phyloP scores from a whole-genome alignment of 2,329 filamentous ascomycete genomes.

The Tolypocladium pustulatum region DNA sequence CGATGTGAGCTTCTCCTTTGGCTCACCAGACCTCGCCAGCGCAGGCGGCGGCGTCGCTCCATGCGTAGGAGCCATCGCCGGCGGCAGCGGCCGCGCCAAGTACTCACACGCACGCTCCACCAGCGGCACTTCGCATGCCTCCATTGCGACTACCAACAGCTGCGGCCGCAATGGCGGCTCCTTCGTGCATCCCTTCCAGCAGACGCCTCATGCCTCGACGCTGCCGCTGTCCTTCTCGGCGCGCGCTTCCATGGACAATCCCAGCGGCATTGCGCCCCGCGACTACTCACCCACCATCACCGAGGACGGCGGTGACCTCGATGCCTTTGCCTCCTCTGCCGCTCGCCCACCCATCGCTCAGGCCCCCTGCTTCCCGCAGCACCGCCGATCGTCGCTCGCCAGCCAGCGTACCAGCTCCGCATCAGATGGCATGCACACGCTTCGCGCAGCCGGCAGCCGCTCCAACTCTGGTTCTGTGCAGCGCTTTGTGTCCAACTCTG shows the following conservation, averaged over 20 bases:
- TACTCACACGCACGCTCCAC: constrained; percentile 48
- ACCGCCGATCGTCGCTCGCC: constrained; percentile 18
- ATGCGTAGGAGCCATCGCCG: background rate
- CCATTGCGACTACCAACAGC: constrained; percentile 44
- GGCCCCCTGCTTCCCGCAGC: constrained; percentile 8
- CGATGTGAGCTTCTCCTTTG: constrained; percentile 38
- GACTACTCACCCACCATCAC: constrained; percentile 47
- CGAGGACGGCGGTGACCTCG: constrained; percentile 37
- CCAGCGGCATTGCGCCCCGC: constrained; percentile 20
- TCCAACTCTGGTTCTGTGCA: constrained; percentile 16
- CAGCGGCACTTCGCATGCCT: constrained; percentile 47
- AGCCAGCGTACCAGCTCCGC: constrained; percentile 23
- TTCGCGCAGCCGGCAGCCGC: constrained; percentile 15
- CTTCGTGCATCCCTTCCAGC: constrained; percentile 56
- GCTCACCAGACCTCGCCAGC: constrained; percentile 20
- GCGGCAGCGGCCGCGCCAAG: constrained; percentile 16
- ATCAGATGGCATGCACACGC: constrained; percentile 20
- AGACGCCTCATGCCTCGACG: constrained; percentile 50
- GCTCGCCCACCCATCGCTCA: background rate
- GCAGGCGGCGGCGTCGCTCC: constrained; percentile 1
- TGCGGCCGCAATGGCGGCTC: constrained; percentile 29
- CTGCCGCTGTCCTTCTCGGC: constrained; percentile 46
- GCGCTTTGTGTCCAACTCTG: constrained; percentile 29
- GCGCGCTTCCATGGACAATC: constrained; percentile 37
- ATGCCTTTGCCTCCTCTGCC: constrained; percentile 7